These are phyloP conservation scores for Ramaria rubella DNA, from an alignment of 768 basidiomycete species.

Conservation along the genomic window DNA sequence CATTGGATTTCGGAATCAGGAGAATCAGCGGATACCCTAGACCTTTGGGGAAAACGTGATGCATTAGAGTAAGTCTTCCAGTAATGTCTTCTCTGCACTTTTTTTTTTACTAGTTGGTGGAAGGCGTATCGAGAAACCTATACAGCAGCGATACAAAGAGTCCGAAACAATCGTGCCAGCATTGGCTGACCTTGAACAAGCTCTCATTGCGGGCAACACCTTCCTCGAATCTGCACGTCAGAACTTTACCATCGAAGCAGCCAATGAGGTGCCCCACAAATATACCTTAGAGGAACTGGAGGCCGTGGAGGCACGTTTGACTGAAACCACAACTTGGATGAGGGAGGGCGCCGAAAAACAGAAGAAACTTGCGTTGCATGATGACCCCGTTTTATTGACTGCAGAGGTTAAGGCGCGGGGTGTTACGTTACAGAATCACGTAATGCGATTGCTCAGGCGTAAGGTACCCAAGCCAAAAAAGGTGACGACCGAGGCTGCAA, in stretches of 20 bases:
- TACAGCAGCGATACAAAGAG: constrained; percentile 85
- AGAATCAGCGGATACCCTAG: constrained; percentile 72
- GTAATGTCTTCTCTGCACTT: not conserved
- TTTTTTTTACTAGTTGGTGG: not conserved
- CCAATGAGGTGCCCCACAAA: constrained; percentile 58
- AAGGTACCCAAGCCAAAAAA: constrained; percentile 62
- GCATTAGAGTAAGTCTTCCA: constrained; percentile 70
- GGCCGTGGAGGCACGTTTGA: constrained; percentile 64
- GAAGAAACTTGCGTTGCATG: constrained; percentile 60
- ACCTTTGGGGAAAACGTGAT: constrained; percentile 67
- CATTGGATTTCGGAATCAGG: constrained; percentile 81
- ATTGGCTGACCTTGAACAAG: constrained; percentile 84
- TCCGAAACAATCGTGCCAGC: constrained; percentile 78
- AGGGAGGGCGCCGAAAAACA: constrained; percentile 77
- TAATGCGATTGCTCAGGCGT: constrained; percentile 62
- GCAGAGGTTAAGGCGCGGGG: constrained; percentile 81
- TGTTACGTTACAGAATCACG: constrained; percentile 68
- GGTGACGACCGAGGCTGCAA: constrained; percentile 27
- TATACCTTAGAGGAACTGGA: constrained; percentile 87
- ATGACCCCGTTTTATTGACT: constrained; percentile 82
- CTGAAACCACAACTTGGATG: constrained; percentile 81
- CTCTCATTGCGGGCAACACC: constrained; percentile 40
- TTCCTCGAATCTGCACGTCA: constrained; percentile 77
- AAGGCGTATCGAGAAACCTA: constrained; percentile 72
- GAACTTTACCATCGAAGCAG: constrained; percentile 64